Evolutionary conservation across 768 basidiomycete genomes (phyloP).

Genomic region (Tulasnella sp.): DNA sequence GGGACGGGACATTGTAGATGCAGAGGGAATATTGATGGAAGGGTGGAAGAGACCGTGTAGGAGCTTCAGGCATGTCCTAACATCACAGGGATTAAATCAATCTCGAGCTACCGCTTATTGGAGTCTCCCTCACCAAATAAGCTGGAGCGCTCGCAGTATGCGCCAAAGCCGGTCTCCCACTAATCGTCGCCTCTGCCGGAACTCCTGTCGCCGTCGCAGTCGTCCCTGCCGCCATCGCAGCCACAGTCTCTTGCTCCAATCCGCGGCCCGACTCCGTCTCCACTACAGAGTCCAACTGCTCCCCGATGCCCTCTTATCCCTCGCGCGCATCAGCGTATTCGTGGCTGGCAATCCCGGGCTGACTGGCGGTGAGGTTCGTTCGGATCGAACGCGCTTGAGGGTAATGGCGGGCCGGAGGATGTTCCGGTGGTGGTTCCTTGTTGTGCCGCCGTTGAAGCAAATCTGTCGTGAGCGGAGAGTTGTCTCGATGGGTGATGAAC

Average conservation of each 20-base stretch:
- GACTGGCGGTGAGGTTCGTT: background rate
- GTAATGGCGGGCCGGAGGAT: background rate
- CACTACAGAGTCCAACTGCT: conserved; percentile 82
- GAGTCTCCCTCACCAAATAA: background rate
- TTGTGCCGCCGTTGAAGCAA: conserved; percentile 66
- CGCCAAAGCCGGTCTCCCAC: background rate
- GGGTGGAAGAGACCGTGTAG: background rate
- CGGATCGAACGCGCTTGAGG: background rate
- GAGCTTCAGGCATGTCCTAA: background rate
- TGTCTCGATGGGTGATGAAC: conserved; percentile 73
- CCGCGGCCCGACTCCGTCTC: conserved; percentile 50
- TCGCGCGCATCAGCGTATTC: background rate
- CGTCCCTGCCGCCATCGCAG: background rate
- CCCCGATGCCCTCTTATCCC: conserved; percentile 39
- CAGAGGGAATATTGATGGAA: background rate
- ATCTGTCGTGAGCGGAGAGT: conserved; percentile 69
- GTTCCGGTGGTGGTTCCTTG: conserved; percentile 25
- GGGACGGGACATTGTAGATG: background rate
- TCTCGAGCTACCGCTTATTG: background rate
- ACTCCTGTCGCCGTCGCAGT: conserved; percentile 31
- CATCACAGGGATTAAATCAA: background rate
- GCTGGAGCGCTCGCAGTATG: background rate
- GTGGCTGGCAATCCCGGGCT: background rate
- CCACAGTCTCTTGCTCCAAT: background rate
- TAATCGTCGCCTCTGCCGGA: background rate